phyloP scores from a whole-genome alignment of 768 basidiomycete species.

The Phylloporus arenicola region DNA sequence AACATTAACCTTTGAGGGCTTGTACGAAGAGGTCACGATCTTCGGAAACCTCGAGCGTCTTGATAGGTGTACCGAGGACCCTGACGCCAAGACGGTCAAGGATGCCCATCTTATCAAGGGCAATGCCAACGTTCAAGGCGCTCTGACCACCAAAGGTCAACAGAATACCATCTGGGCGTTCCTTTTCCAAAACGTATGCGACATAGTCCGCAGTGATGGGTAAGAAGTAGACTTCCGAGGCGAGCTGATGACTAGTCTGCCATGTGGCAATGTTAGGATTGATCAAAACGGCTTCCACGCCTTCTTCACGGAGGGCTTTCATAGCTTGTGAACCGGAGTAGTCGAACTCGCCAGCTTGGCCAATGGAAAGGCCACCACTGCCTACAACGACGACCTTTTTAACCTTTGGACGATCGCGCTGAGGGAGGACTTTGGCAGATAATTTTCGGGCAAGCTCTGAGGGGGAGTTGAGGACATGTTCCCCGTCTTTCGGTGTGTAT shows the following conservation, averaged over 20 bases:
- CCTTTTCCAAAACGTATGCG: conserved; percentile 97
- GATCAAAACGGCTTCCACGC: conserved; percentile 89
- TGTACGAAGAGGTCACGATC: conserved; percentile 94
- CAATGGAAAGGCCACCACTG: conserved; percentile 92
- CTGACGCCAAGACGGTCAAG: conserved; percentile 87
- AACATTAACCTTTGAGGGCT: conserved; percentile 80
- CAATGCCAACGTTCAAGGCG: conserved; percentile 95
- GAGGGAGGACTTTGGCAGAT: conserved; percentile 91
- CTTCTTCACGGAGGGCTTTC: conserved; percentile 95
- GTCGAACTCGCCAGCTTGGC: conserved; percentile 99
- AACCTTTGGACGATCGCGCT: conserved; percentile 85
- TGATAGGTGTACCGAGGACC: conserved; percentile 92
- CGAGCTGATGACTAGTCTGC: conserved; percentile 97
- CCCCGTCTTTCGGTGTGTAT: conserved; percentile 55
- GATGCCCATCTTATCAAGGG: conserved; percentile 93
- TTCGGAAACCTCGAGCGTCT: conserved; percentile 93
- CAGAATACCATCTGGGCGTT: conserved; percentile 93
- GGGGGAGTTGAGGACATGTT: conserved; percentile 85
- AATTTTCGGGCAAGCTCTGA: conserved; percentile 92
- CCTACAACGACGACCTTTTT: conserved; percentile 95
- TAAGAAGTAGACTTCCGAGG: conserved; percentile 95
- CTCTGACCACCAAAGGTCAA: conserved; percentile 98
- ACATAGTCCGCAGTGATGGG: conserved; percentile 97
- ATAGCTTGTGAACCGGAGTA: conserved; percentile 99
- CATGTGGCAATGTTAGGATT: conserved; percentile 99